Evolutionary conservation across 2,329 filamentous ascomycete genomes (phyloP), one percentile per base, ranked within the genome.

Genomic region (Beauveria sp.): DNA sequence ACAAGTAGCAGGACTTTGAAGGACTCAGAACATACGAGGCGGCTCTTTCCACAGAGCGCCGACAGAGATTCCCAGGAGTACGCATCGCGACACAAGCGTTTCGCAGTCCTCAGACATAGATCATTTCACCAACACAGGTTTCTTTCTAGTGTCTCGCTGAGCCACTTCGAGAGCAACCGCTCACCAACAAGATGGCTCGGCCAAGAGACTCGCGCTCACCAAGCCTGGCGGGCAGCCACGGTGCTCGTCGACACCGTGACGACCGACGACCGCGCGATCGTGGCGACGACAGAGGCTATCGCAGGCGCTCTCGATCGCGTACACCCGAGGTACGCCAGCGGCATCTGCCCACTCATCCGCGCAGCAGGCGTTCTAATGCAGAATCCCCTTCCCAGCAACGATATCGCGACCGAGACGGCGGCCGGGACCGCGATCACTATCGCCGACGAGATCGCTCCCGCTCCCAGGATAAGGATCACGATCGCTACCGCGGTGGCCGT

Each of bases 181-280:
- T 51, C 50, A 47, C 50, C 41, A 48, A n/a, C 30, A 60, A 48
- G 66, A 85, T 85, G 83, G 82, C 81, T 84, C 83, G 82, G 77
- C 82, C 79, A 77, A 84, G 80, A 82, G 82, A 84, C 80, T 84
- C 83, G 78, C 83, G 90, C 89, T 93, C 90, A 92, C 90, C 90
- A 90, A 91, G 88, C 86, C 89, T 89, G 87, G 86, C 88, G 92
- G 89, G 89, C 85, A 91, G 89, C 82, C 87, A 84, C 76, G 86
- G 85, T 76, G 85, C 86, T 71, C 87, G 85, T 78, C 88, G 85
- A 78, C 84, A 77, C 71, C 82, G 81, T 69, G 81, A 83, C 73
- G 79, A 77, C 68, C 84, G 85, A 73, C 83, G 75, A 73, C 81
- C 75, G 65, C 76, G 79, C 70, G 78, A 80, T 67, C 79, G 80